Evolutionary conservation across 1,284 basidiomycete genomes (phyloP).

Genomic region (Cryptococcus neoformans): DNA sequence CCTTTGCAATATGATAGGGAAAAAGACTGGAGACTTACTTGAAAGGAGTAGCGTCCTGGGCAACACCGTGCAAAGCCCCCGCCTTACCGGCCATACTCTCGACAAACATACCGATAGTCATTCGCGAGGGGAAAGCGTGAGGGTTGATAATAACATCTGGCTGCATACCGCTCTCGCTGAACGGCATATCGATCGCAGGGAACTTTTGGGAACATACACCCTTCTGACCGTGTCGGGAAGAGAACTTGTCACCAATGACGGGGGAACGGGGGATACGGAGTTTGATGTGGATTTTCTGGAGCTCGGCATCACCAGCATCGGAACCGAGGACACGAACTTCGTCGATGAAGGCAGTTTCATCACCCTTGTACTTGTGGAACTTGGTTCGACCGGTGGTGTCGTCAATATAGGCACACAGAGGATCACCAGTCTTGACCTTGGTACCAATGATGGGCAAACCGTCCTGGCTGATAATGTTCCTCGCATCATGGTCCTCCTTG

Average conservation of each 20-base stretch:
- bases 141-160: constrained; percentile 99
- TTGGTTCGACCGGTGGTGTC: constrained; percentile 79
- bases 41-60: constrained; percentile 98
- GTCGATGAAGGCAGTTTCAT: constrained; percentile 87
- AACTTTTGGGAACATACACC: constrained; percentile 99
- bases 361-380: constrained; percentile 95
- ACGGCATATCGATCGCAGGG: constrained; percentile 98
- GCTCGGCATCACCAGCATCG: constrained; percentile 80
- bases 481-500: constrained; percentile 57
- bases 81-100: constrained; percentile 99
- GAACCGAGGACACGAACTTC: constrained; percentile 87
- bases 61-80: constrained; percentile 95
- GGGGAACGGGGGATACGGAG: constrained; percentile 91
- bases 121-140: constrained; percentile 98
- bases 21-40: constrained; percentile 57
- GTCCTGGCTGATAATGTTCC: constrained; percentile 72
- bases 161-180: constrained; percentile 97
- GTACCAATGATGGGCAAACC: constrained; percentile 80
- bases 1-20: background rate
- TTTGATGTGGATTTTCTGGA: constrained; percentile 92
- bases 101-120: constrained; percentile 99
- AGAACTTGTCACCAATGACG: constrained; percentile 99
- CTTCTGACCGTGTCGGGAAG: constrained; percentile 98
- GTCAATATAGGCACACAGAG: constrained; percentile 79
- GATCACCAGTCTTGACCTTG: constrained; percentile 69